Conservation (phyloP, 2,329 filamentous ascomycete species). For the Hypoxylon rubiginosum region DNA sequence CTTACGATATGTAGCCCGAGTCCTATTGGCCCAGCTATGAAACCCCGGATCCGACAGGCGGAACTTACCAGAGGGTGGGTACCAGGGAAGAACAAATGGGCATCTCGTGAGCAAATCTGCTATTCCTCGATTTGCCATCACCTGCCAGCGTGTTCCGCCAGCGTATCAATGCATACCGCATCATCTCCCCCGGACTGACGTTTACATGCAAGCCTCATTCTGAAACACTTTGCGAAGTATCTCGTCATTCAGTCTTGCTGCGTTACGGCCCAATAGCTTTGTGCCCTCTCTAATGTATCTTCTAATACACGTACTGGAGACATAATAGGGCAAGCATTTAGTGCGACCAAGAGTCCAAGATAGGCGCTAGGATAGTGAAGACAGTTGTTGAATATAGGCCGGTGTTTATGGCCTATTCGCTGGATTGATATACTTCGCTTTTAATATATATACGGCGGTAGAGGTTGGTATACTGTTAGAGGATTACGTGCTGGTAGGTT, state of each 20-base stretch:
- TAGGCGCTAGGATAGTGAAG: not conserved
- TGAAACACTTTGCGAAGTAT: not conserved
- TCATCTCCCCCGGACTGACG: not conserved
- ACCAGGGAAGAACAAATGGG: constrained; percentile 6
- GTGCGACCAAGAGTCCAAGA: not conserved
- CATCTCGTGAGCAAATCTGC: constrained; percentile 30
- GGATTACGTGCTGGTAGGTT: constrained; percentile 12
- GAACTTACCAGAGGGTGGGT: constrained; percentile 23
- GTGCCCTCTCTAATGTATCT: not conserved
- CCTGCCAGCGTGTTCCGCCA: constrained; percentile 11
- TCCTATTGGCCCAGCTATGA: constrained; percentile 29
- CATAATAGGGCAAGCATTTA: not conserved
- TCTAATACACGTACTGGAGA: not conserved
- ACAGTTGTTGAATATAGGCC: not conserved
- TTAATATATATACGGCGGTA: constrained; percentile 2
- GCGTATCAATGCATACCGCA: not conserved
- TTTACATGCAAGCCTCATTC: not conserved
- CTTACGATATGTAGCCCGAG: constrained; percentile 23
- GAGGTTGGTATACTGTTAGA: constrained; percentile 3
- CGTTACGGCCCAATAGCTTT: not conserved
- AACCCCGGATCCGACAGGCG: constrained; percentile 28
- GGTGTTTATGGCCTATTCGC: not conserved
- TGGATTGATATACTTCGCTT: not conserved
- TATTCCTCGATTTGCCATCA: constrained; percentile 14
- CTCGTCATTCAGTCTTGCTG: not conserved